Percentiles rank a stretch among this genome's conserved stretches.
These are phyloP conservation scores for Dothidotthia symphoricarpi DNA, from an alignment of 2,329 filamentous ascomycete genomes.

Conservation along the genomic window DNA sequence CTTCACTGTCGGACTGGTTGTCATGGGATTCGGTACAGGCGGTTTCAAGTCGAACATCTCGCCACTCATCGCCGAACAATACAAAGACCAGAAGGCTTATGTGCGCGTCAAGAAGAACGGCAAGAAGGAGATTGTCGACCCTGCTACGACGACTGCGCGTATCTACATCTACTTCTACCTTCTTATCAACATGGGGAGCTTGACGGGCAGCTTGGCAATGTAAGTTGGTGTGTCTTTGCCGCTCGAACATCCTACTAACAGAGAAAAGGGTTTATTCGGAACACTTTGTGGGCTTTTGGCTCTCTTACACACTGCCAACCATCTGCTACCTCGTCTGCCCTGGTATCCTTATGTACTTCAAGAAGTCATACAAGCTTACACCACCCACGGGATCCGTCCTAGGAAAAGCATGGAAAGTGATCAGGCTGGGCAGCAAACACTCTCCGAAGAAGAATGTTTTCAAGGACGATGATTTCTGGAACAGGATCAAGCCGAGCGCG, in stretches of 20 bases:
- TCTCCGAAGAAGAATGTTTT: slow-evolving; percentile 23
- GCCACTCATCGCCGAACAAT: slow-evolving; percentile 60
- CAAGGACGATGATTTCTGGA: slow-evolving; percentile 54
- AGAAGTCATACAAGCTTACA: slow-evolving; percentile 62
- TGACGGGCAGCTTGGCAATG: slow-evolving; percentile 39
- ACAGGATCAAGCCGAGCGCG: slow-evolving; percentile 59
- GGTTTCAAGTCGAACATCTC: slow-evolving; percentile 67
- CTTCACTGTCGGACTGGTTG: slow-evolving; percentile 57
- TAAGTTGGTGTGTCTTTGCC: too few relatives aligned
- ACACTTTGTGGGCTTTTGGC: slow-evolving; percentile 65
- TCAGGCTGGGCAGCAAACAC: slow-evolving; percentile 47
- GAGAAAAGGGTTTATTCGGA: slow-evolving; percentile 31
- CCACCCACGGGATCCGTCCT: slow-evolving; percentile 72
- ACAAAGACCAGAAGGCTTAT: slow-evolving; percentile 31
- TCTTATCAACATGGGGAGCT: slow-evolving; percentile 41
- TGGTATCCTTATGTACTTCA: slow-evolving; percentile 59
- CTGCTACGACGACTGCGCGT: slow-evolving; percentile 63
- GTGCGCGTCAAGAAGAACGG: slow-evolving; percentile 31
- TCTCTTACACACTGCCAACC: slow-evolving; percentile 68
- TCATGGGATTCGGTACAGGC: slow-evolving; percentile 66
- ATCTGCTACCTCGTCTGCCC: slow-evolving; percentile 59
- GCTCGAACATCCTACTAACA: too few relatives aligned
- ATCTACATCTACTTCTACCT: slow-evolving; percentile 51
- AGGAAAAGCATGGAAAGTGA: slow-evolving; percentile 63
- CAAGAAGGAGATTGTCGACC: slow-evolving; percentile 64